Percentiles rank a stretch among this genome's conserved stretches.
These are phyloP conservation scores for Aspergillus avenaceus DNA, from an alignment of 495 filamentous ascomycete species.

Conservation along the genomic window DNA sequence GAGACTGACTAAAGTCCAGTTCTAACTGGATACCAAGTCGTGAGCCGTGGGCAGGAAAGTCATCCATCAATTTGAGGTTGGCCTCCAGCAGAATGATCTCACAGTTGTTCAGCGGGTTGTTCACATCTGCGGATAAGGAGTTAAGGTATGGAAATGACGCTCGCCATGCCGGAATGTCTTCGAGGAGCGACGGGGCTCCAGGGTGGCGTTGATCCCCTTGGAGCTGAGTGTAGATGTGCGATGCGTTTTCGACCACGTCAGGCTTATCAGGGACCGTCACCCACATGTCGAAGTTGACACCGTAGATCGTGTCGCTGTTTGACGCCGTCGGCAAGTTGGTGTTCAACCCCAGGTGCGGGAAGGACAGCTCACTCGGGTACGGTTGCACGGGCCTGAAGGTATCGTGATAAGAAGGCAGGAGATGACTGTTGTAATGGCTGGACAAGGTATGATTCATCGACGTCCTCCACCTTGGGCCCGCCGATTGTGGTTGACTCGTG, in stretches of 20 bases:
- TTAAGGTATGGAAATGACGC: conserved; percentile 42
- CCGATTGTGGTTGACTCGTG: conserved; percentile 29
- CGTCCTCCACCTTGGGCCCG: conserved; percentile 33
- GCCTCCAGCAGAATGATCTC: conserved; percentile 49
- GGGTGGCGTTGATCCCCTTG: conserved; percentile 40
- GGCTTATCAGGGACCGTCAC: conserved; percentile 40
- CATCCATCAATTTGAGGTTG: conserved; percentile 42
- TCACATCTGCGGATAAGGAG: conserved; percentile 31
- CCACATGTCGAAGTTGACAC: conserved; percentile 51
- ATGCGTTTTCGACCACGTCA: conserved; percentile 36
- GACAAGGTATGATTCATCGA: conserved; percentile 39
- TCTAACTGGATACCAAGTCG: conserved; percentile 42
- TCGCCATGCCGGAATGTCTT: conserved; percentile 42
- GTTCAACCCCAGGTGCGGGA: conserved; percentile 33
- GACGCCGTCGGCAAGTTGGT: conserved; percentile 30
- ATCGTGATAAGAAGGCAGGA: conserved; percentile 29
- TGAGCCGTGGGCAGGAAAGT: conserved; percentile 40
- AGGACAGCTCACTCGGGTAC: conserved; percentile 34
- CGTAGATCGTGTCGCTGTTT: conserved; percentile 31
- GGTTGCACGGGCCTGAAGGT: conserved; percentile 30
- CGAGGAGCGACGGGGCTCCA: conserved; percentile 34
- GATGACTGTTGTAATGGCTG: conserved; percentile 28
- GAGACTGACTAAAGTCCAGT: conserved; percentile 37
- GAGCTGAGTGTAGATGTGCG: conserved; percentile 48
- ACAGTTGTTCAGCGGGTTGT: conserved; percentile 33